Evolutionary conservation across 805 yeast genomes (phyloP).

Genomic region (Dipodascus geniculatus): DNA sequence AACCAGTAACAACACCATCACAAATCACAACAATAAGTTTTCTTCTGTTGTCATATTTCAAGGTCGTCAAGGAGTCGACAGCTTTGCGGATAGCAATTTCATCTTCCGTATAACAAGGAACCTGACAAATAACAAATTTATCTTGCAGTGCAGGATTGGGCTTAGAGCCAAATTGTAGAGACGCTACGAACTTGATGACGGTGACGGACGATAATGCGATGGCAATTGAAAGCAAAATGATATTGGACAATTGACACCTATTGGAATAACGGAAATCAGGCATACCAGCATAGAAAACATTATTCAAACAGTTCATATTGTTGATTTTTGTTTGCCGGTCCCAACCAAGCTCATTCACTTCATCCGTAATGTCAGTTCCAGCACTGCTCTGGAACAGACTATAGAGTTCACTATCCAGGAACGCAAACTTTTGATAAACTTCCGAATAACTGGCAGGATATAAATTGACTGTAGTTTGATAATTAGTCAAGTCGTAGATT

Average conservation of each 20-base stretch:
- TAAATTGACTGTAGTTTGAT: slow-evolving; percentile 22
- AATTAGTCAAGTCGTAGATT: slow-evolving; percentile 29
- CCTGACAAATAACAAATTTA: slow-evolving; percentile 31
- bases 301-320: slow-evolving; percentile 26
- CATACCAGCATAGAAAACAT: slow-evolving; percentile 26
- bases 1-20: slow-evolving; percentile 50
- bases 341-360: slow-evolving; percentile 17
- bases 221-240: slow-evolving; percentile 29
- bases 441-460: slow-evolving; percentile 17
- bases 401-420: slow-evolving; percentile 24
- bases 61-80: slow-evolving; percentile 43
- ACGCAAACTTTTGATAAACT: slow-evolving; percentile 22
- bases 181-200: slow-evolving; percentile 28
- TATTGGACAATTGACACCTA: slow-evolving; percentile 30
- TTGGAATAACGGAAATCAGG: slow-evolving; percentile 29
- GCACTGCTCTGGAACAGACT: slow-evolving; percentile 22
- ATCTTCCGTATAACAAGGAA: slow-evolving; percentile 44
- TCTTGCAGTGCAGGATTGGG: slow-evolving; percentile 28
- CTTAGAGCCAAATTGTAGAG: slow-evolving; percentile 28
- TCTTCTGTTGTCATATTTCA: slow-evolving; percentile 45
- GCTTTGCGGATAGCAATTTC: slow-evolving; percentile 44
- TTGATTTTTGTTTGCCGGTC: slow-evolving; percentile 17
- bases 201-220: slow-evolving; percentile 28
- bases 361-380: slow-evolving; percentile 27
- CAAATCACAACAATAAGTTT: slow-evolving; percentile 44